phyloP scores from a whole-genome alignment of 1,284 basidiomycete genomes.

The Apiotrichum veenhuisii region DNA sequence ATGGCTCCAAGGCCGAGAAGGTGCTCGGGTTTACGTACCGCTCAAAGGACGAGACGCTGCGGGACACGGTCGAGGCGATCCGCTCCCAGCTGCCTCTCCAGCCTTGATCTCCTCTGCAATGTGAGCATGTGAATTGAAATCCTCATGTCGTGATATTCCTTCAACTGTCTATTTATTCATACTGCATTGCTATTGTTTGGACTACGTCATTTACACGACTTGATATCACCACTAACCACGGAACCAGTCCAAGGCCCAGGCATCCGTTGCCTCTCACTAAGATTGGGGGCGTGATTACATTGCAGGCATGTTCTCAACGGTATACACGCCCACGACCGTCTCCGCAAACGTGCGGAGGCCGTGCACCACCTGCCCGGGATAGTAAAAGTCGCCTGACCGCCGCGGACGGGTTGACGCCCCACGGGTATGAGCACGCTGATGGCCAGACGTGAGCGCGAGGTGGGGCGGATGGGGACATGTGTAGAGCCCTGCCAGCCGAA shows the following conservation, averaged over 20 bases:
- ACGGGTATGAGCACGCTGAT: constrained; percentile 18
- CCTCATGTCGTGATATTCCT: no score
- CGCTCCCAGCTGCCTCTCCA: background rate
- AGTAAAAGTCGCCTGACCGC: constrained; percentile 3
- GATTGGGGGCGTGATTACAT: no score
- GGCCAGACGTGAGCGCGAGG: background rate
- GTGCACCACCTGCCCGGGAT: constrained; percentile 9
- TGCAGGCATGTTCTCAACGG: constrained; percentile 14
- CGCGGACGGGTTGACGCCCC: constrained; percentile 20
- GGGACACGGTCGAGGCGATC: background rate
- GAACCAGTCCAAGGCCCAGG: no score
- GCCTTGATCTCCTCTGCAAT: no score
- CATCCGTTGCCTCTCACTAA: no score
- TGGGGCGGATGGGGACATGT: constrained; percentile 1
- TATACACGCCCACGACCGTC: constrained; percentile 14
- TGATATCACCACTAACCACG: no score
- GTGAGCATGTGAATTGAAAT: no score
- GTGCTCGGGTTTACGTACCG: background rate
- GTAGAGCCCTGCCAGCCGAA: constrained; percentile 11
- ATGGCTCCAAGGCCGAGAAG: constrained; percentile 2
- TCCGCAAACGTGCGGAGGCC: constrained; percentile 15
- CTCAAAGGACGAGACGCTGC: constrained; percentile 6
- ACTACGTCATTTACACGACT: no score
- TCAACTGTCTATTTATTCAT: no score
- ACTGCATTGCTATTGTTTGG: no score